Evolutionary conservation across 176 grass and related monocot genomes (phyloP), one percentile per base, ranked within the genome.

Genomic region (Urochloa ruziziensis): DNA sequence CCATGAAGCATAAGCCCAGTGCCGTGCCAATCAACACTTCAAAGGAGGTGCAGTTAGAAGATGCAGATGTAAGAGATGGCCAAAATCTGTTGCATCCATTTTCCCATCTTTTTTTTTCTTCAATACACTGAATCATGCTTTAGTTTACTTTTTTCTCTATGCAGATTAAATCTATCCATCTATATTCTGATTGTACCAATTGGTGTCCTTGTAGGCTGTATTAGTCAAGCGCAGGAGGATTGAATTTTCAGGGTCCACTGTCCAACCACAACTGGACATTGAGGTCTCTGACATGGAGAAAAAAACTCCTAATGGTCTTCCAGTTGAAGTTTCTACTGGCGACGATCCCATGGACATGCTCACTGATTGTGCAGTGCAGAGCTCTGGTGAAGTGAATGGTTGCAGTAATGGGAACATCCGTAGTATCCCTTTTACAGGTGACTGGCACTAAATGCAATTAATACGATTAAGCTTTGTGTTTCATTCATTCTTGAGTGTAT

Each of bases 11-110:
- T 73, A 34, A 74, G 5, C 32, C 25, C 28, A 74, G 16, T 66
- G 42, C 16, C 2, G 28, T 66, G 35, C 58, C 46, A 56, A 39
- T 79, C 29, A 74, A 76, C 24, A 51, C 52, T 5, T 28, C 2
- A 12, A 28, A 83, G 12, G 44, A 63, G 43, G 5, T 79, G 47
- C 21, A 77, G 25, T 51, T 62, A 28, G 33, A 75, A 85, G 75
- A 86, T 63, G 62, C 42, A 43, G 62, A 76, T 78, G 83, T 77
- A 81, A 62, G 32, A 53, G 21, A 53, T 85, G 53, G 18, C 4
- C n/a, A 69, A 60, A 34, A 73, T 64, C 25, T 60, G 16, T 62
- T 23, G 34, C 21, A 86, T 62, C 48, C 78, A 43, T 69, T 80
- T 51, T 1, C 7, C 39, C 57, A 43, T 69, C 21, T n/a, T n/a